These are phyloP conservation scores for Phialophora expanda DNA, from an alignment of 2,329 filamentous ascomycete genomes.

Conservation along the genomic window DNA sequence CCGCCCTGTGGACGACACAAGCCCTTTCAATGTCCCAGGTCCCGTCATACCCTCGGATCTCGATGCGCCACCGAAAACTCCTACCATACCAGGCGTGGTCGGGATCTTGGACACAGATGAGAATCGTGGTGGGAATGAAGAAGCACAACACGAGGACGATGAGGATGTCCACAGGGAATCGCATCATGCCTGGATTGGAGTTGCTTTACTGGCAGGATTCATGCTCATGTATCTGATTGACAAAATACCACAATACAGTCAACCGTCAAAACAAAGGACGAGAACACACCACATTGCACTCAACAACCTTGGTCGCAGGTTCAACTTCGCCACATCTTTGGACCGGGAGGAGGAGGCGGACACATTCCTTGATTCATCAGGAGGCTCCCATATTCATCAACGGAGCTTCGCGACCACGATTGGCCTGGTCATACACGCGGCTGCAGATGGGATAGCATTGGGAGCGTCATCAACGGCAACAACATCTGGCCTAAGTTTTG, in stretches of 20 bases:
- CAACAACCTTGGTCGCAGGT: constrained; percentile 72
- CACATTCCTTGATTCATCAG: constrained; percentile 60
- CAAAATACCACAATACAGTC: constrained; percentile 75
- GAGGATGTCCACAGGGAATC: constrained; percentile 48
- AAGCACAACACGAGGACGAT: constrained; percentile 52
- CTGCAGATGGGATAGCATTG: constrained; percentile 93
- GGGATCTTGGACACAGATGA: constrained; percentile 40
- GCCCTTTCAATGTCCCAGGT: constrained; percentile 40
- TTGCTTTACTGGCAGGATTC: constrained; percentile 86
- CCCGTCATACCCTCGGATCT: constrained; percentile 41
- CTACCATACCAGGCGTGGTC: constrained; percentile 40
- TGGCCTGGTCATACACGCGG: constrained; percentile 93
- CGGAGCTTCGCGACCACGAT: constrained; percentile 81
- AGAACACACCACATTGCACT: constrained; percentile 85
- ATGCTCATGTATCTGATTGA: constrained; percentile 97
- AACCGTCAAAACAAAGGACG: constrained; percentile 67
- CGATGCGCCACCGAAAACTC: constrained; percentile 39
- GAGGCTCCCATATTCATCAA: constrained; percentile 56
- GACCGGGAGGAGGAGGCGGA: constrained; percentile 48
- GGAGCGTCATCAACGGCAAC: constrained; percentile 82
- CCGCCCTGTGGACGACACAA: constrained; percentile 24
- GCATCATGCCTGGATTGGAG: constrained; percentile 78
- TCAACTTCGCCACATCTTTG: constrained; percentile 51
- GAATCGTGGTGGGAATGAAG: constrained; percentile 45
- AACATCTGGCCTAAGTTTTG: constrained; percentile 77